Conservation (phyloP, 2,329 filamentous ascomycete genomes). For the Dactylonectria estremocensis region DNA sequence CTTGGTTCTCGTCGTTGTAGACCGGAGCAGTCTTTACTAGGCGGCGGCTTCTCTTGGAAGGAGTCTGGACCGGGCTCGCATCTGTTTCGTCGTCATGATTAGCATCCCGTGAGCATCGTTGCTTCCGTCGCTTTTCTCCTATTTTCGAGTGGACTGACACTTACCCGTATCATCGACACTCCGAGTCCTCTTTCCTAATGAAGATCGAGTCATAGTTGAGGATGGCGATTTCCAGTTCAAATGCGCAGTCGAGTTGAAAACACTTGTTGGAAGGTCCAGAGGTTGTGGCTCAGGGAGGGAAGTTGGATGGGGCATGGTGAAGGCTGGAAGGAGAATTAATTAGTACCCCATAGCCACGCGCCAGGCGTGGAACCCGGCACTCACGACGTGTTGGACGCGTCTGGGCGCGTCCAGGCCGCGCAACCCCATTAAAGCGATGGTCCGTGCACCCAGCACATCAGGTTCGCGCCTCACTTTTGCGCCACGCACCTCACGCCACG, state of each 20-base stretch:
- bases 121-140: slow-evolving; percentile 3
- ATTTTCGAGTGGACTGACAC: slow-evolving; percentile 30
- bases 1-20: slow-evolving; percentile 78
- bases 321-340: slow-evolving; percentile 33
- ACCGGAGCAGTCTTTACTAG: slow-evolving; percentile 55
- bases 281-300: slow-evolving; percentile 36
- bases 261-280: slow-evolving; percentile 35
- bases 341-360: slow-evolving; percentile 44
- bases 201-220: slow-evolving; percentile 49
- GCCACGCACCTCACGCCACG: slow-evolving; percentile 27
- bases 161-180: slow-evolving; percentile 50
- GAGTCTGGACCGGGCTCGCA: slow-evolving; percentile 48
- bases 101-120: slow-evolving; percentile 36
- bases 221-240: slow-evolving; percentile 36
- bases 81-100: slow-evolving; percentile 38
- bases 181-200: slow-evolving; percentile 56
- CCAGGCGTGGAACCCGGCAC: slow-evolving; percentile 32
- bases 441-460: slow-evolving; percentile 43
- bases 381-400: slow-evolving; percentile 50
- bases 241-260: slow-evolving; percentile 32
- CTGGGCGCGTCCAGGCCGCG: slow-evolving; percentile 49
- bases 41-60: slow-evolving; percentile 64
- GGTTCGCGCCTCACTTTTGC: slow-evolving; percentile 28
- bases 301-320: slow-evolving; percentile 37
- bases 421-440: slow-evolving; percentile 50